phyloP scores from a whole-genome alignment of 2,329 filamentous ascomycete species.

The Aspergillus vadensis region DNA sequence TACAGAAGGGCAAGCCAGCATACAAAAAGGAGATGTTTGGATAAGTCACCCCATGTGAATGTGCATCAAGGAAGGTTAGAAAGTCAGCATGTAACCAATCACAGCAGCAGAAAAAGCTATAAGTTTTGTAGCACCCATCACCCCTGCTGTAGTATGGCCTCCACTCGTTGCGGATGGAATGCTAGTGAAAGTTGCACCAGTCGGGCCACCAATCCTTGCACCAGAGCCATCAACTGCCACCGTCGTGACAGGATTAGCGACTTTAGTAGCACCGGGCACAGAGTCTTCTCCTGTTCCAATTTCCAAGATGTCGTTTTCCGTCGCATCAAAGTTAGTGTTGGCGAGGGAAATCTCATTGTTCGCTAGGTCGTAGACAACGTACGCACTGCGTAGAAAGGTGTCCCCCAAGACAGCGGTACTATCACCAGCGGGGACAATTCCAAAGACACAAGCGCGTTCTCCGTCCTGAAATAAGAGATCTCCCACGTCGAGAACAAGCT shows the following conservation, averaged over 20 bases:
- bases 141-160: slow-evolving; percentile 18
- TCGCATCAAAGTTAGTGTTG: slow-evolving; percentile 62
- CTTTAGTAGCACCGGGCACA: slow-evolving; percentile 57
- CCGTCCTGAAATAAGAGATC: slow-evolving; percentile 39
- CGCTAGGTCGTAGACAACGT: slow-evolving; percentile 63
- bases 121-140: slow-evolving; percentile 19
- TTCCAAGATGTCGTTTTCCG: slow-evolving; percentile 52
- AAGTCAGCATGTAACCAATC: slow-evolving; percentile 25
- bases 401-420: slow-evolving; percentile 59
- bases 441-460: slow-evolving; percentile 46
- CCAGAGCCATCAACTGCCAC: slow-evolving; percentile 47
- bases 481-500: slow-evolving; percentile 58
- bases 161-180: slow-evolving; percentile 21
- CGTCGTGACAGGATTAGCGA: slow-evolving; percentile 53
- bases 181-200: slow-evolving; percentile 22
- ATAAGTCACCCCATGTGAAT: background rate
- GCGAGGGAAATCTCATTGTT: slow-evolving; percentile 64
- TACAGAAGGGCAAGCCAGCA: background rate
- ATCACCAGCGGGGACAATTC: slow-evolving; percentile 54
- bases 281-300: slow-evolving; percentile 53
- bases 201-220: slow-evolving; percentile 42
- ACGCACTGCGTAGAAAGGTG: slow-evolving; percentile 64
- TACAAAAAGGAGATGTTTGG: background rate
- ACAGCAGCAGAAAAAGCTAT: slow-evolving; percentile 27
- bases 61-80: slow-evolving; percentile 15